Evolutionary conservation across 2,329 filamentous ascomycete genomes (phyloP).

Genomic region (Coniochaeta sp.): DNA sequence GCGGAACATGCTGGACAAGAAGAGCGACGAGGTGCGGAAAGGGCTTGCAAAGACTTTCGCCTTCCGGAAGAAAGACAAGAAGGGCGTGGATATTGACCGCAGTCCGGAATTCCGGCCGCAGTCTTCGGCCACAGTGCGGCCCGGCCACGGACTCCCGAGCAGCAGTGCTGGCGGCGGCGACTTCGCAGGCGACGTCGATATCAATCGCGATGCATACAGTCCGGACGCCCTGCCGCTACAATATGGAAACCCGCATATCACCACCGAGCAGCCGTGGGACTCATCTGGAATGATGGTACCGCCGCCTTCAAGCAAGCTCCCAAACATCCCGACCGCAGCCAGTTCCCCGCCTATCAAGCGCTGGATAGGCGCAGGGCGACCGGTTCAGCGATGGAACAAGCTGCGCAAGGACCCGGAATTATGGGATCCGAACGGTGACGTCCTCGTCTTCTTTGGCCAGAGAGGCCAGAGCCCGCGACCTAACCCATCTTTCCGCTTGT

Average conservation of each 20-base stretch:
- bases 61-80: slow-evolving; percentile 40
- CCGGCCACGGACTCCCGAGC: slow-evolving; percentile 9
- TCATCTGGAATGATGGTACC: slow-evolving; percentile 20
- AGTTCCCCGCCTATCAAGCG: slow-evolving; percentile 37
- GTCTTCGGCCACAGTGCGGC: slow-evolving; percentile 30
- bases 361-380: slow-evolving; percentile 44
- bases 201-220: slow-evolving; percentile 10
- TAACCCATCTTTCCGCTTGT: slow-evolving; percentile 49
- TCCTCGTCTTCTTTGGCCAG: slow-evolving; percentile 47
- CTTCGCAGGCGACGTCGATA: slow-evolving; percentile 14
- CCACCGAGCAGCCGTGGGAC: slow-evolving; percentile 17
- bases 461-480: slow-evolving; percentile 35
- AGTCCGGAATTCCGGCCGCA: slow-evolving; percentile 22
- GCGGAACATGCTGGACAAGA: slow-evolving; percentile 45
- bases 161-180: slow-evolving; percentile 8
- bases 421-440: slow-evolving; percentile 55
- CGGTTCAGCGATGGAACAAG: slow-evolving; percentile 48
- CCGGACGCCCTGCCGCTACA: background rate
- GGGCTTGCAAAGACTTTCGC: slow-evolving; percentile 47
- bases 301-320: slow-evolving; percentile 35
- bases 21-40: slow-evolving; percentile 46
- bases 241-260: slow-evolving; percentile 1
- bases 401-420: slow-evolving; percentile 52
- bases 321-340: slow-evolving; percentile 28
- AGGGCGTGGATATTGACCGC: slow-evolving; percentile 14